Conservation (phyloP, 805 yeast genomes). For the Kuraishia piskuri region DNA sequence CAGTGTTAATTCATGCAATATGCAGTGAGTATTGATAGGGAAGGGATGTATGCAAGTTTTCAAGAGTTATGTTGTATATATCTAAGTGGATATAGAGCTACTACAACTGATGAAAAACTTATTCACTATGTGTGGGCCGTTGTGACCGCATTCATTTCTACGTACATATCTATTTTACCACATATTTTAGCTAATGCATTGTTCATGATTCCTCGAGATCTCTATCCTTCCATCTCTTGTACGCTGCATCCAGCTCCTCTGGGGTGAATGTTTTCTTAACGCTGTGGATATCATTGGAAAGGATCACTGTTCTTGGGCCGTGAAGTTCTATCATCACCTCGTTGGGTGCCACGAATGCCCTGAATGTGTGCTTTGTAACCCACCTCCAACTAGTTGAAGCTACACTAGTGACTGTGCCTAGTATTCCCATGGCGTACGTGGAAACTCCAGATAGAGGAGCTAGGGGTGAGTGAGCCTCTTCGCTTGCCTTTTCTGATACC, state of each 20-base stretch:
- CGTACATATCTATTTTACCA: background rate
- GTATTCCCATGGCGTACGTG: background rate
- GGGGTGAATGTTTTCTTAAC: background rate
- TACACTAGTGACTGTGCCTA: background rate
- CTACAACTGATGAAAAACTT: no score
- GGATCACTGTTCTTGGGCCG: slow-evolving; percentile 23
- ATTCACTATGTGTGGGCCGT: no score
- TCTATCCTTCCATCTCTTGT: background rate
- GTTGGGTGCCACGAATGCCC: background rate
- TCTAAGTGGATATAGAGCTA: no score
- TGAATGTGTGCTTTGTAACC: background rate
- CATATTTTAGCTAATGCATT: background rate
- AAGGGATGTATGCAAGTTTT: no score
- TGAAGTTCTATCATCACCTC: slow-evolving; percentile 17
- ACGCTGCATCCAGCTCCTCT: background rate
- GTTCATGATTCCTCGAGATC: background rate
- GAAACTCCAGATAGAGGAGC: background rate
- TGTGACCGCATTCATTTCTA: no score
- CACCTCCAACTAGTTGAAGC: background rate
- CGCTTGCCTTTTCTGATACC: background rate
- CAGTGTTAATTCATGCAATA: no score
- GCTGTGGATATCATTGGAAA: slow-evolving; percentile 11
- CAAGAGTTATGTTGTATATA: no score
- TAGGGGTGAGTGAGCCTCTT: background rate
- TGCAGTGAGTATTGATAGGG: no score